phyloP scores from a whole-genome alignment of 768 basidiomycete species.

The Lentinula edodes region DNA sequence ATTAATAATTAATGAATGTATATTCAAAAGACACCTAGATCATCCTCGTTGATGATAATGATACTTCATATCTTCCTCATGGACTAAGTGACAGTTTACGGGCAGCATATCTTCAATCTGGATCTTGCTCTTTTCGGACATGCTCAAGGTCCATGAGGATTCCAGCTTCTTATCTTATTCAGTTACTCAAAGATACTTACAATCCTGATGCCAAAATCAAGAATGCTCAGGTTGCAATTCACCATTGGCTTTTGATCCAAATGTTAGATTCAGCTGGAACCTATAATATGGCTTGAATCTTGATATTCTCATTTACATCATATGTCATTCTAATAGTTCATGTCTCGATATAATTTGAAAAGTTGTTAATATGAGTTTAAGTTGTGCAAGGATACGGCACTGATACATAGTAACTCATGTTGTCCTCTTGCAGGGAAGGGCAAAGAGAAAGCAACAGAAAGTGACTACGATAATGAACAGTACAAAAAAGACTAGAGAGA shows the following conservation, averaged over 20 bases:
- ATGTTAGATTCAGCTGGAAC: not conserved
- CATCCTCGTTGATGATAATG: not conserved
- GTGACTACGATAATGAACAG: too few species aligned
- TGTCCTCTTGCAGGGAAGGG: too few species aligned
- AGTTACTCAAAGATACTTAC: not conserved
- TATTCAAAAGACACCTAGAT: not conserved
- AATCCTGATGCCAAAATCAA: not conserved
- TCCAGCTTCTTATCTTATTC: not conserved
- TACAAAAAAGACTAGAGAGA: slow-evolving; percentile 59
- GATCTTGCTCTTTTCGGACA: not conserved
- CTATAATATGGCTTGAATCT: not conserved
- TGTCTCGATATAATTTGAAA: too few species aligned
- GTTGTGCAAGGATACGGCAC: too few species aligned
- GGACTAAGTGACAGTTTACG: not conserved
- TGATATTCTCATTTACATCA: too few species aligned
- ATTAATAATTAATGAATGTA: not conserved
- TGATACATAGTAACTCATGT: too few species aligned
- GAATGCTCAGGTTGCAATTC: not conserved
- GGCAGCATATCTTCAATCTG: not conserved
- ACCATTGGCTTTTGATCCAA: not conserved
- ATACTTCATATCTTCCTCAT: not conserved
- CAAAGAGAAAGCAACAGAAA: too few species aligned
- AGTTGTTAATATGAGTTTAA: too few species aligned
- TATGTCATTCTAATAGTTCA: too few species aligned
- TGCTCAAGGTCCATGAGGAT: not conserved